Percentiles rank a stretch among this genome's conserved stretches.
phyloP scores from a whole-genome alignment of 192 early-diverging fungal genomes.

The Kappamyces sp. region DNA sequence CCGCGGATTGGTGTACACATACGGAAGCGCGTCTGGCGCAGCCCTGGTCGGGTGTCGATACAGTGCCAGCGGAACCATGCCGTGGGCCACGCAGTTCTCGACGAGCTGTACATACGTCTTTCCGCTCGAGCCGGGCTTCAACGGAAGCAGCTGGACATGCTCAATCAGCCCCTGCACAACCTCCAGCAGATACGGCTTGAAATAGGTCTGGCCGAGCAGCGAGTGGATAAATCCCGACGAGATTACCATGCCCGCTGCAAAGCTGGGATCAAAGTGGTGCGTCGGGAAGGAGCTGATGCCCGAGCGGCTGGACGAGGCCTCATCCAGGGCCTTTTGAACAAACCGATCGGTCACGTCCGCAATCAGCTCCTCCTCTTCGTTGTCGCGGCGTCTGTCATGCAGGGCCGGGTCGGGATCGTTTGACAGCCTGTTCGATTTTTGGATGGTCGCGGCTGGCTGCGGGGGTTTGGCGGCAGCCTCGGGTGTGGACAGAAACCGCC shows the following conservation, averaged over 20 bases:
- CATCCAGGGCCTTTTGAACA: constrained; percentile 34
- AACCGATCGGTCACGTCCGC: constrained; percentile 30
- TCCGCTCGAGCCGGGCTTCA: constrained; percentile 19
- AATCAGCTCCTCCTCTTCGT: neutral
- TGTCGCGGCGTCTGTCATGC: neutral
- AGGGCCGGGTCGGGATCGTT: neutral
- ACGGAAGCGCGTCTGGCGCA: constrained; percentile 19
- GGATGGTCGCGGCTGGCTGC: neutral
- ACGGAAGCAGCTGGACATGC: constrained; percentile 17
- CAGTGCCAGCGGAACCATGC: constrained; percentile 39
- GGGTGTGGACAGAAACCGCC: constrained; percentile 16
- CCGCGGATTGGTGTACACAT: constrained; percentile 38
- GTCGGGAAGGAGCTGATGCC: constrained; percentile 38
- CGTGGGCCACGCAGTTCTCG: constrained; percentile 20
- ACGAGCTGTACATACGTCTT: constrained; percentile 31
- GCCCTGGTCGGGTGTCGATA: constrained; percentile 16
- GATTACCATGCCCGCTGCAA: constrained; percentile 43
- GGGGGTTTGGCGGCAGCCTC: neutral
- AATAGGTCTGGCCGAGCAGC: constrained; percentile 44
- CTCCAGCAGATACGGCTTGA: constrained; percentile 43
- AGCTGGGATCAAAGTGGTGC: constrained; percentile 45
- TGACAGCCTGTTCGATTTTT: neutral
- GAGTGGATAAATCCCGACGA: constrained; percentile 41
- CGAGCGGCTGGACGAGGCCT: constrained; percentile 39
- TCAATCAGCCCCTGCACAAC: constrained; percentile 23